A percentile compares a stretch with the other conserved stretches of the same genome.
These are phyloP conservation scores for Psophocarpus tetragonolobus DNA, from an alignment of 306 rosid species.

Conservation along the genomic window DNA sequence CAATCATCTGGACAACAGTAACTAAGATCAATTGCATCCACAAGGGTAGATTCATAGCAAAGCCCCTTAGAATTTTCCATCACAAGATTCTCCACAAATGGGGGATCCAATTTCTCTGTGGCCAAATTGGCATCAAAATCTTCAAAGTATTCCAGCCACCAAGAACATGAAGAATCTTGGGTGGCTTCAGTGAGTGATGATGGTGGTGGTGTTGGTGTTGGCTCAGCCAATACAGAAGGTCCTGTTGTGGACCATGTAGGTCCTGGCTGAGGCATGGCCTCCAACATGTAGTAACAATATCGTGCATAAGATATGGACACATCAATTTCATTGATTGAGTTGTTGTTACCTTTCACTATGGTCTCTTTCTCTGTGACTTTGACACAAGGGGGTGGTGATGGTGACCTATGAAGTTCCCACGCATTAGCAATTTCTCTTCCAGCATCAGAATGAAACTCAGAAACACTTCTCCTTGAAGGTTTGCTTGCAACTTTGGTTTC, in stretches of 20 bases:
- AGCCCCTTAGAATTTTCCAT: slow-evolving; percentile 1
- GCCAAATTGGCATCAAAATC: slow-evolving; percentile 38
- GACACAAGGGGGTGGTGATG: slow-evolving; percentile 10
- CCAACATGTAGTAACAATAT: slow-evolving; percentile 50
- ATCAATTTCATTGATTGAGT: slow-evolving; percentile 19
- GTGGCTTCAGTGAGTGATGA: slow-evolving; percentile 30
- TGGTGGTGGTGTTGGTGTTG: background rate
- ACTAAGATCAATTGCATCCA: slow-evolving; percentile 34
- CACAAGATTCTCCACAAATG: slow-evolving; percentile 11
- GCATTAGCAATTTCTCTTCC: slow-evolving; percentile 44
- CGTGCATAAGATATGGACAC: slow-evolving; percentile 34
- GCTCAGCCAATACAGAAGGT: slow-evolving; percentile 47
- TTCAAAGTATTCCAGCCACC: slow-evolving; percentile 61
- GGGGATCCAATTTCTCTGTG: slow-evolving; percentile 21
- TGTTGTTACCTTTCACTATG: slow-evolving; percentile 10
- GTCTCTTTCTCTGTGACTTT: slow-evolving; percentile 1
- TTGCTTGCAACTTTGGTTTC: slow-evolving; percentile 4
- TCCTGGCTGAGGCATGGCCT: slow-evolving; percentile 64
- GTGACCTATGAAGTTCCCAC: slow-evolving; percentile 37
- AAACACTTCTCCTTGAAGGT: slow-evolving; percentile 30
- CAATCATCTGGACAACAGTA: slow-evolving; percentile 49
- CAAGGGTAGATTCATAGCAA: slow-evolving; percentile 22
- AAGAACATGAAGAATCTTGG: slow-evolving; percentile 43
- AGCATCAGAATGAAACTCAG: slow-evolving; percentile 16
- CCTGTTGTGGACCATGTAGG: slow-evolving; percentile 66